Evolutionary conservation across 805 yeast genomes (phyloP), one percentile per base, ranked within the genome.

Genomic region (Pichia cephalocereana): DNA sequence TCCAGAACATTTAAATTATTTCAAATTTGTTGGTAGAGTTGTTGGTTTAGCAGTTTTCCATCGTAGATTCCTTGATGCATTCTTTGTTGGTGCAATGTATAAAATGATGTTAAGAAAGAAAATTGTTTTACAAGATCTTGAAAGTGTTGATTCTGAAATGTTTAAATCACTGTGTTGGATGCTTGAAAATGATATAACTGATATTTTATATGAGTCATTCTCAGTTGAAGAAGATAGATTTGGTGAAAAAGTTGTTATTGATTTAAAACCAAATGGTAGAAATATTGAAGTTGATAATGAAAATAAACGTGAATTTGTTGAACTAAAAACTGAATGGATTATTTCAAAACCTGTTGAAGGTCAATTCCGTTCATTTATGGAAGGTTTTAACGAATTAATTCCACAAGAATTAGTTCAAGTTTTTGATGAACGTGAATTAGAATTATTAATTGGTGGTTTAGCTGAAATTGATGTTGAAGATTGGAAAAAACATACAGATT

Each of bases 401-500:
- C 99, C 99, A 31, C 96, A 90, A 69, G 99, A 93, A 65, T 72
- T 93, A 52, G 95, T 93, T 48, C 88, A 86, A 57, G 99, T 93
- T 41, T 93, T 93, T 65, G 99, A 93, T 69, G 99, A 93, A 71
- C 83, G 97, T 67, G 99, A 93, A 70, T 72, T 93, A 55, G 99
- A 93, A 73, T 73, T 93, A 64, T 77, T 93, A 63, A 93, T 93
- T 68, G 99, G 99, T 66, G 99, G 99, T 67, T 82, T 93, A 62
- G 93, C 97, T 2, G 99, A 93, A 61, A 91, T 93, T 60, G 99
- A 93, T 67, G 86, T 91, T 50, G 97, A 90, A 55, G 99, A 93
- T 72, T 93, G 99, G 99, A 93, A 89, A 71, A 90, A 88, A 65
- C 97, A 93, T 67, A 93, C 99, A 19, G 99, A 93, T 68, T 93